Base-by-base conservation (phyloP, 2,329 filamentous ascomycete species). In the Claviceps capensis region DNA sequence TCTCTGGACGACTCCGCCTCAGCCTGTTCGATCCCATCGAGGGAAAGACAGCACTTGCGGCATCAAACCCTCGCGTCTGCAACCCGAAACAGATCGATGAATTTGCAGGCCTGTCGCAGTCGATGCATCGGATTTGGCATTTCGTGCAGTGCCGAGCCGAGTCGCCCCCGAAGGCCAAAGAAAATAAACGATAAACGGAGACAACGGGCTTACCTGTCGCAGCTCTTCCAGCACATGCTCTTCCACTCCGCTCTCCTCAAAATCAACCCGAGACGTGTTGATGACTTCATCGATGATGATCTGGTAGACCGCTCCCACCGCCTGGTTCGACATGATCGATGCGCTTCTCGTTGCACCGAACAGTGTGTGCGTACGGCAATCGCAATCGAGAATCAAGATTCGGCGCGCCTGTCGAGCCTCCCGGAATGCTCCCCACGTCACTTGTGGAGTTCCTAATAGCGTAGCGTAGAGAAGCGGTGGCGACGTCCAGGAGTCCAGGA, bases 241-340 rank as follows among this genome's bases (percentile, higher is more conserved):
- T 62, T 95, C 88, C 58, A 97, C 85, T 62, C 93, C 93, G 61
- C 85, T 88, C 72, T 98, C 93, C 69, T 98, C 93, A 67, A 98
- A 97, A 70, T 97, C 93, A 64, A 91, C 86, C 64, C 87, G 81
- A 63, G 91, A 96, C 59, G 86, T 85, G 61, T 91, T 85, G 69
- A 97, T 88, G 66, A 98, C 89, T 72, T 93, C 88, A 56, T 84
- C 76, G 65, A 86, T 86, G 67, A 86, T 83, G 62, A 77, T 73
- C 69, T 83, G 76, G 69, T 96, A 98, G 63, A 97, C 84, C 59
- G 73, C 72, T 63, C 93, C 93, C 73, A 82, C 78, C 16, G 71
- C 69, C 47, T 67, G 62, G 66, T 82, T 81, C 54, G 78, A 81
- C 78, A 82, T 81, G 53, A 57, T 72, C 5, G 66, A 46, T 47